Base-by-base conservation (phyloP, 352 stramenopile species). In the Phytopythium oedochilum region DNA sequence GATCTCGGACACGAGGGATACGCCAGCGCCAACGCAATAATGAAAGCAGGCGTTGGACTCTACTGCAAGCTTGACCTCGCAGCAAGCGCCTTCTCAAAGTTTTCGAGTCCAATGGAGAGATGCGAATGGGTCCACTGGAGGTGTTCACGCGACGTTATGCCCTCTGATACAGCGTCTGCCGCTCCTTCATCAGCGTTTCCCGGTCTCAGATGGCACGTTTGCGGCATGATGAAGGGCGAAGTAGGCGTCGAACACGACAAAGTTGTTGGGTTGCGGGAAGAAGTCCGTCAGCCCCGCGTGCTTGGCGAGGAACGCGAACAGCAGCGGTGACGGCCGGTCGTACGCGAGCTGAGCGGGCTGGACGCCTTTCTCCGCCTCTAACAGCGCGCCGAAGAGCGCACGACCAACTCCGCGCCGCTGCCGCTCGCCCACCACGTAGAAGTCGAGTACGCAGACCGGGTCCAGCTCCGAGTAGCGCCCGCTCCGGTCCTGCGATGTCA, bases 171-270 rank as follows among this genome's bases (percentile, higher is more conserved):
- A n/a, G n/a, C 8, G 38, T 6, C 11, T 26, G 39, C 20, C 2
- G 39, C 40, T 11, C 40, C 18, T 29, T 46, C 39, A 31, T 8
- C 10, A 3, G 9, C 22, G 22, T 29, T 28, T 46, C 22, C 20
- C 10, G 20, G 8, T 8, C 4, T 12, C 1, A 15, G 17, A 26
- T 8, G 36, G 9, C 34, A 15, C 15, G 2, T 29, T 36, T 62
- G 58, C 70, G 47, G 61, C 31, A 49, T 53, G 31, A 45, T 57
- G 28, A 43, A 66, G 38, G 15, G 49, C 25, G 39, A 94, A 92
- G 59, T 77, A 94, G 36, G 48, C 70, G 57, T 90, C 71, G 51
- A 92, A 95, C 18, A 96, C 39, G 25, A 95, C 83, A 63, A 95
- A 96, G 51, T 81, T 83, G 64, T 95, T 96, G 52, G 83, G 76